These are phyloP conservation scores for Hypoxylon sp. DNA, from an alignment of 2,329 filamentous ascomycete genomes.

Conservation along the genomic window DNA sequence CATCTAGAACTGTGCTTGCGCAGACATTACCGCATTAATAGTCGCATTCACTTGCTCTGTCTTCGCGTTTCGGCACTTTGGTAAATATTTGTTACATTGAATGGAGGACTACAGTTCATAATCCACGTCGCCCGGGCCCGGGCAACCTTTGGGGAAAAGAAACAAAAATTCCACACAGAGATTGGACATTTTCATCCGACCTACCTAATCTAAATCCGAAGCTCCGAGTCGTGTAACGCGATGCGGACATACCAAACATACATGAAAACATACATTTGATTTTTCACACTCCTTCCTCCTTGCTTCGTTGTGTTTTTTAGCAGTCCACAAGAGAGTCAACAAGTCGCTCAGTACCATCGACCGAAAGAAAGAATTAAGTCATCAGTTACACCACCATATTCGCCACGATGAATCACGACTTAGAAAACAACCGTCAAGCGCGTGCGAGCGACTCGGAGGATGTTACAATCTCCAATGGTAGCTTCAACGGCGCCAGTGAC, in stretches of 20 bases:
- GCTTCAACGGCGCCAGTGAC: constrained; percentile 19
- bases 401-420: constrained; percentile 14
- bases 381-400: neutral
- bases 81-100: neutral
- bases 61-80: neutral
- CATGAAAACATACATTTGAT: constrained; percentile 6
- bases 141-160: too few relatives aligned
- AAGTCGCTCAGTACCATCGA: constrained; percentile 1
- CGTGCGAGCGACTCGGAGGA: constrained; percentile 32
- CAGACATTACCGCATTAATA: too few relatives aligned
- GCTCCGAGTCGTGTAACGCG: too few relatives aligned
- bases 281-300: constrained; percentile 11
- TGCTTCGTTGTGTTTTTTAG: constrained; percentile 3
- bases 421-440: constrained; percentile 4
- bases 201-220: constrained; percentile 20
- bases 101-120: neutral
- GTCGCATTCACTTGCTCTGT: too few relatives aligned
- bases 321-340: constrained; percentile 6
- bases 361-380: too few relatives aligned
- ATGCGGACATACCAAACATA: constrained; percentile 21
- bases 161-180: neutral
- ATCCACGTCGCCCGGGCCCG: constrained; percentile 6
- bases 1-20: too few relatives aligned
- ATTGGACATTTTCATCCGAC: constrained; percentile 10
- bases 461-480: constrained; percentile 27